phyloP scores from a whole-genome alignment of 768 basidiomycete species.

The Tulasnella calospora region DNA sequence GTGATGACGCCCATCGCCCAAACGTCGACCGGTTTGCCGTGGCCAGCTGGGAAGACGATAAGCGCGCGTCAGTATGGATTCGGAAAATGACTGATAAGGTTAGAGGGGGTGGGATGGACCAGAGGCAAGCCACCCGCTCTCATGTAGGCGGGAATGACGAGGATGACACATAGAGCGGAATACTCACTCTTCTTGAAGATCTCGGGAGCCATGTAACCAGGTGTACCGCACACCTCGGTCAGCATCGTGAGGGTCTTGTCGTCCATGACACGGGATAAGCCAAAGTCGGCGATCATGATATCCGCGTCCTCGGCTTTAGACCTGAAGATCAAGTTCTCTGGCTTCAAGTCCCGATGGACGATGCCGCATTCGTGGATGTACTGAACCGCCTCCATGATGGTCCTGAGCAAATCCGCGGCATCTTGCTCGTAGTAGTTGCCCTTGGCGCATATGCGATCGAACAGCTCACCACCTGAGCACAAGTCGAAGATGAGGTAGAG shows the following conservation, averaged over 20 bases:
- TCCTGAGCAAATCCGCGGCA: conserved; percentile 81
- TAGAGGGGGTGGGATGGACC: conserved; percentile 29
- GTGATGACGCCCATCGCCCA: conserved; percentile 99
- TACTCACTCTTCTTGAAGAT: conserved; percentile 82
- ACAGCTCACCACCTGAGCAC: conserved; percentile 97
- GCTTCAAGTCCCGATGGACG: conserved; percentile 95
- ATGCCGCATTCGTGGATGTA: conserved; percentile 90
- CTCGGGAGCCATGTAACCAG: conserved; percentile 94
- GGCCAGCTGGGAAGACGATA: conserved; percentile 56
- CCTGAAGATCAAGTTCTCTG: conserved; percentile 95
- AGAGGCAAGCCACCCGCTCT: neutral
- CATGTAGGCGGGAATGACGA: neutral
- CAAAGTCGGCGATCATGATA: conserved; percentile 97
- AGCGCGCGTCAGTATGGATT: conserved; percentile 21
- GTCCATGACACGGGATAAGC: conserved; percentile 83
- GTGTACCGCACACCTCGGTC: conserved; percentile 95
- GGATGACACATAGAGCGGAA: neutral
- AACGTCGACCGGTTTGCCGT: conserved; percentile 89
- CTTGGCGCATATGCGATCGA: conserved; percentile 96
- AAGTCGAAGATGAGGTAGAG: conserved; percentile 93
- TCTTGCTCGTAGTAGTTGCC: conserved; percentile 96
- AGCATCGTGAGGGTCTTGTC: conserved; percentile 81
- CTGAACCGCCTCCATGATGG: conserved; percentile 78
- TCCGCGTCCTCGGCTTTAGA: conserved; percentile 84
- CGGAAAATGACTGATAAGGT: neutral